Evolutionary conservation across 768 basidiomycete genomes (phyloP), one percentile per base, ranked within the genome.

Genomic region (Boletus rubroflammeus): DNA sequence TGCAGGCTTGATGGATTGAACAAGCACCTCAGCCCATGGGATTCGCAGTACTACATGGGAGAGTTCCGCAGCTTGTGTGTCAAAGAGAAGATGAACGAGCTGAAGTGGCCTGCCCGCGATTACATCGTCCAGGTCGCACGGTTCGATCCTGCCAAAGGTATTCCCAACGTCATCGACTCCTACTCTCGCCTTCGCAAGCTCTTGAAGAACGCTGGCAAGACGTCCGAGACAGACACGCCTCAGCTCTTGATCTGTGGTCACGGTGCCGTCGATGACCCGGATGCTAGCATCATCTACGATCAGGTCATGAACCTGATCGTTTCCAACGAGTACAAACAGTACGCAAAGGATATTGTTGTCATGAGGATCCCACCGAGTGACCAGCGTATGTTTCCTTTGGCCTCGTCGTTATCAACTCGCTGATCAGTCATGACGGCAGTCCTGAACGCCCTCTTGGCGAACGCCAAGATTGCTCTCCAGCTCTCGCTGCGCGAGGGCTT

Each of bases 401-500:
- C 35, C 17, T 29, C 23, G 9, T 52, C 4, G 15, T 31, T 32
- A 14, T 43, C 39, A 13, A 40, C 35, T 26, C 48, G 40, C 64
- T 56, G 17, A 62, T 41, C 36, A 0, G 34, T 3, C 21, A 28
- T 40, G 55, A 34, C 62, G 42, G 47, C 63, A 85, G 88, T 96
- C 47, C 78, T 98, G 55, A 93, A 96, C 60, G 86, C 88, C 9
- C 79, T 97, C 62, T 82, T 97, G 81, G 85, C 88, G 49, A 95
- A 94, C 61, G 81, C 90, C 42, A 86, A 90, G 75, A 86, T 95
- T 54, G 93, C 90, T 5, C 81, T 93, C 46, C 95, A 98, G 71
- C 83, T 98, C 42, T 93, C 91, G 48, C 87, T 89, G 42, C 87
- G 93, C 53, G 95, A 98, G 74, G 95, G 95, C 28, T 98, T 97